Base-by-base conservation (phyloP, 2,329 filamentous ascomycete genomes). In the Fusarium sp. region DNA sequence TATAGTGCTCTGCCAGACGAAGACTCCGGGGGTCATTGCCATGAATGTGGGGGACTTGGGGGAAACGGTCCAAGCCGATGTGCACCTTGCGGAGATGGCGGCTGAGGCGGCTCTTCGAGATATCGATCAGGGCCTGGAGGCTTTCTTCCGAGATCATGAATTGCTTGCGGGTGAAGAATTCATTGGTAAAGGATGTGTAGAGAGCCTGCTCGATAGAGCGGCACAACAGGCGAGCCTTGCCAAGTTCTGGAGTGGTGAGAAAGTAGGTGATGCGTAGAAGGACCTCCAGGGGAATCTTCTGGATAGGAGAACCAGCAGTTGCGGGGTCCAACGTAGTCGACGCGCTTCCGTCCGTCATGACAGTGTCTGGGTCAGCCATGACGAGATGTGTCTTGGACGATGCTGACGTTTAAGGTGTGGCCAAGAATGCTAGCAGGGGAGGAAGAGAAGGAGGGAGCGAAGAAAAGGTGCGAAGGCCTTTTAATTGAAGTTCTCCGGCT, bases 111-210 rank as follows among this genome's bases (percentile, higher is more conserved):
- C 82, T 84, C 64, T 84, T 83, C n/a, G 88, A 85, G 38, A 90
- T 89, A 75, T 87, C 82, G 79, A 87, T 70, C 12, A 92, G 82
- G 0, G 86, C 83, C 61, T 87, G 84, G 11, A 92, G 81, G 74
- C 90, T 92, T 72, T 84, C 80, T 36, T 88, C 82, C 2, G 86
- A 87, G 62, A 92, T 77, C 87, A 92, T 91, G 80, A 92, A 93
- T 76, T 92, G 90, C 75, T 88, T 89, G 79, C 89, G 90, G 59
- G 83, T 84, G 80, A 93, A 93, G 83, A 91, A 93, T 71, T 92
- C 90, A 27, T 83, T 83, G 31, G 87, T 84, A 73, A 92, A 93
- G 36, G 83, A 83, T 57, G 85, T 82, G 79, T 89, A 89, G 14
- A 92, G 82, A 2, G 83, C 81, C 22, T 80, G 80, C 77, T 92